Percentiles rank a stretch among this genome's conserved stretches.
These are phyloP conservation scores for Fusarium nematophilum DNA, from an alignment of 2,329 filamentous ascomycete genomes.

Conservation along the genomic window DNA sequence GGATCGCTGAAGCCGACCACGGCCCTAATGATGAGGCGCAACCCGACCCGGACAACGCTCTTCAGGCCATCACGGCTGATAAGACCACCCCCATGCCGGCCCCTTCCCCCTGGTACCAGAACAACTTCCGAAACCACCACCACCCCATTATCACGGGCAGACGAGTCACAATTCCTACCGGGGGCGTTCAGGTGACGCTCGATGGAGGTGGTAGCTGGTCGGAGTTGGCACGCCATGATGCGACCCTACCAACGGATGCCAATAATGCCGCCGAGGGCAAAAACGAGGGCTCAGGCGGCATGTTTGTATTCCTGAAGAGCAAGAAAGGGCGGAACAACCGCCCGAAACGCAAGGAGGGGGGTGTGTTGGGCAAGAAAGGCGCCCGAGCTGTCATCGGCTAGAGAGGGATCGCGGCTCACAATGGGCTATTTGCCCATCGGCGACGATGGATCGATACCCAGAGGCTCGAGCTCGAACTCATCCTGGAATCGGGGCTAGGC, in stretches of 20 bases:
- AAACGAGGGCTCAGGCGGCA: constrained; percentile 74
- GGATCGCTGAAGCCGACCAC: constrained; percentile 51
- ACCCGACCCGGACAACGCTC: constrained; percentile 35
- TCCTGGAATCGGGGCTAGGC: too few relatives aligned
- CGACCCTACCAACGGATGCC: constrained; percentile 77
- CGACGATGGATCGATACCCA: constrained; percentile 25
- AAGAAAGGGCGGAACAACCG: constrained; percentile 93
- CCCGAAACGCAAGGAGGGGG: constrained; percentile 92
- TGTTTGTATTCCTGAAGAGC: constrained; percentile 88
- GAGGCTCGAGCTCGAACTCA: too few relatives aligned
- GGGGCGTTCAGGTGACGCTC: constrained; percentile 90
- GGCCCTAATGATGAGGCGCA: constrained; percentile 26
- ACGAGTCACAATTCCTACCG: constrained; percentile 79
- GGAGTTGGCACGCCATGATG: constrained; percentile 86
- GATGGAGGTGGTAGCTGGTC: constrained; percentile 93
- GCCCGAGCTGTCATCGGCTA: constrained; percentile 83
- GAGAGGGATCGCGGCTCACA: constrained; percentile 33
- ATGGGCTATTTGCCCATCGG: constrained; percentile 24
- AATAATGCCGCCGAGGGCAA: constrained; percentile 64
- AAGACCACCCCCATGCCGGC: constrained; percentile 56
- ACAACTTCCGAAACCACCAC: constrained; percentile 57
- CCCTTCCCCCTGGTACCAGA: constrained; percentile 60
- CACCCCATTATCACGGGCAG: constrained; percentile 70
- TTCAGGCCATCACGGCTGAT: constrained; percentile 65
- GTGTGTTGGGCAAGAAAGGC: constrained; percentile 94